Evolutionary conservation across 208 protist species (phyloP), one percentile per base, ranked within the genome.

Genomic region (Acanthamoeba divionensis): DNA sequence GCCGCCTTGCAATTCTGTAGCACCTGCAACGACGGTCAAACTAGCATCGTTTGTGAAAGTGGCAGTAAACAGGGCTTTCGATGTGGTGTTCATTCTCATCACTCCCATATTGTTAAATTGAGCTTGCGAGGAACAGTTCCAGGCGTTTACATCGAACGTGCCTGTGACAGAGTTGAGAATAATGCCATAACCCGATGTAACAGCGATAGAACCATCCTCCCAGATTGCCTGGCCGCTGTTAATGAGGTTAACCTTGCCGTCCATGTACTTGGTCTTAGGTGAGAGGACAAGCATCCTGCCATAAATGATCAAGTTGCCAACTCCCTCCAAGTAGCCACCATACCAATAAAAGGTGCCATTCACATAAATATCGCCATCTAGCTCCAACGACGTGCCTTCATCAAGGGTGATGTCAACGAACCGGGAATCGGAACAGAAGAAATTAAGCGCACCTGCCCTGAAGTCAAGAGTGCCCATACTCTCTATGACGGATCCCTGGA

Each of bases 361-460:
- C 26, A 85, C 75, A 41, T n/a, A n/a, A 57, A 85, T 85, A 57
- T 85, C 75, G 75, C 75, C 75, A 57, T 85, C 75, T n/a, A 85
- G 75, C 0, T 50, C 65, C 54, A 85, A 57, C 50, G 75, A 85
- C 7, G 75, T 85, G 75, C 75, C 75, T 9, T 44, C 52, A 41
- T 66, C 75, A 1, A 85, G 75, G 15, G 75, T 85, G 52, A 85
- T 85, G 75, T 85, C 75, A 21, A 26, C 18, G 52, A 85, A 85
- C 21, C 21, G 26, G 29, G 75, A 85, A 57, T 85, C 65, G 75
- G 75, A 85, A 41, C 75, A 85, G 75, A 47, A 85, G 75, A 85
- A 85, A 41, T 85, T 85, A 33, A 85, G 36, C 31, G 47, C 52
- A 26, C 75, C 75, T 18, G 75, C 60, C 31, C 60, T 57, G 33